Evolutionary conservation across 331 rosid species (phyloP).

Genomic region (Acacia concinna): DNA sequence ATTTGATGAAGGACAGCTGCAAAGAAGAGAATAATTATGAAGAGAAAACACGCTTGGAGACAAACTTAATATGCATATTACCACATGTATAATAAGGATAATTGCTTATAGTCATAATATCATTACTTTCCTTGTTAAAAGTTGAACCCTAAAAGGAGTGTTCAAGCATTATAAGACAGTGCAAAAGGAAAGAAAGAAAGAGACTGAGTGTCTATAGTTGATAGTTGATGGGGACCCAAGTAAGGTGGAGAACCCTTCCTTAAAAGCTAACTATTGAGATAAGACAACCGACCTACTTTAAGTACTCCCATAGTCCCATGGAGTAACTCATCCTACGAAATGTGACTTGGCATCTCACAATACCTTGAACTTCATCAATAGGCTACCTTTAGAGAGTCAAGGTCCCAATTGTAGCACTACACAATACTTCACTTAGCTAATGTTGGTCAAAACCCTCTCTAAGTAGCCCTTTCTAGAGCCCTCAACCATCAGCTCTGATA

Average conservation of each 20-base stretch:
- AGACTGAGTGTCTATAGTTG: not conserved
- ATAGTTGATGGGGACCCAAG: not conserved
- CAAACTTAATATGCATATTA: slow-evolving; percentile 5
- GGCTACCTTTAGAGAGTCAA: not conserved
- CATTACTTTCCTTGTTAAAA: slow-evolving; percentile 25
- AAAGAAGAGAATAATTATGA: slow-evolving; percentile 34
- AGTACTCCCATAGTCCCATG: not conserved
- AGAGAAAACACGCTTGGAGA: slow-evolving; percentile 21
- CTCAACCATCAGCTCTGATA: not conserved
- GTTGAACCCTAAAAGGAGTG: not conserved
- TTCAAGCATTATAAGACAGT: not conserved
- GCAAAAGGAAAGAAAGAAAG: not conserved
- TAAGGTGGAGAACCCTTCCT: not conserved
- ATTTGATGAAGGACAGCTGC: slow-evolving; percentile 77
- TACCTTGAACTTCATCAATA: not conserved
- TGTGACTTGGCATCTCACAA: not conserved
- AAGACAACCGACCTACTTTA: not conserved
- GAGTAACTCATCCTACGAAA: not conserved
- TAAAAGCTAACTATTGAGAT: not conserved
- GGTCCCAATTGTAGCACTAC: not conserved
- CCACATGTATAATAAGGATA: not conserved
- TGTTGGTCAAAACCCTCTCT: not conserved
- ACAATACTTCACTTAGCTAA: not conserved
- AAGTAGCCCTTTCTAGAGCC: not conserved
- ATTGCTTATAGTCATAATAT: slow-evolving; percentile 12